Evolutionary conservation across 1,284 basidiomycete species (phyloP).

Genomic region (Sporisorium sorghi): DNA sequence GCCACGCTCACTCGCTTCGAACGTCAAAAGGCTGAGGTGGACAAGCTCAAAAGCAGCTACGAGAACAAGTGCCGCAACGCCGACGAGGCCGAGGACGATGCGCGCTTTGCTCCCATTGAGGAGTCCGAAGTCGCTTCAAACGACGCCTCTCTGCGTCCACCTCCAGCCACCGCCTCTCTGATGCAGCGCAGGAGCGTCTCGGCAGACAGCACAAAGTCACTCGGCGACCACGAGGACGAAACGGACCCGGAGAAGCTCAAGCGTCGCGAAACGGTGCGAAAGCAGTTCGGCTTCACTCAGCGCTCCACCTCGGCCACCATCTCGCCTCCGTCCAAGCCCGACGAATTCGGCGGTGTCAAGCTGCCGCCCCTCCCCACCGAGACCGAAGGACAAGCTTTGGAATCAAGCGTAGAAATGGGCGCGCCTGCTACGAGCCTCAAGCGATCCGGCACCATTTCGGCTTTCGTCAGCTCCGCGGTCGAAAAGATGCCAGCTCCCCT

Average conservation of each 20-base stretch:
- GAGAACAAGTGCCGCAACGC: constrained; percentile 64
- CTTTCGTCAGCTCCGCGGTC: constrained; percentile 58
- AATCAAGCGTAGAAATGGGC: background rate
- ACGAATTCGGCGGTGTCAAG: constrained; percentile 44
- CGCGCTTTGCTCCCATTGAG: constrained; percentile 61
- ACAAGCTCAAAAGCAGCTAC: constrained; percentile 58
- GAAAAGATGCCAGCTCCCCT: constrained; percentile 58
- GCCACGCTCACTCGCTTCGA: constrained; percentile 54
- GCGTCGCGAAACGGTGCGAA: constrained; percentile 64
- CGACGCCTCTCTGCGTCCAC: constrained; percentile 14
- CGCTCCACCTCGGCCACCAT: constrained; percentile 36
- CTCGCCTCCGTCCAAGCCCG: constrained; percentile 6
- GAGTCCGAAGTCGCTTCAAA: constrained; percentile 20
- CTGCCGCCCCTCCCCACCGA: constrained; percentile 49
- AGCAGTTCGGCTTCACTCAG: constrained; percentile 66
- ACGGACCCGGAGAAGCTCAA: constrained; percentile 57
- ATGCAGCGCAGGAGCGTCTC: constrained; percentile 35
- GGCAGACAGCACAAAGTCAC: constrained; percentile 22
- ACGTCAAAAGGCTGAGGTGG: constrained; percentile 56
- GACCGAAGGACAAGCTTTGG: constrained; percentile 34
- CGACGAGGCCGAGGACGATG: constrained; percentile 68
- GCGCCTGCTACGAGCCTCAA: constrained; percentile 34
- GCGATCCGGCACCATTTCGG: constrained; percentile 51
- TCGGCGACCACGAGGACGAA: constrained; percentile 13
- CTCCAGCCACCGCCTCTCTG: background rate